Evolutionary conservation across 1,284 basidiomycete species (phyloP), one percentile per base, ranked within the genome.

Genomic region (Cutaneotrichosporon cyanovorans): DNA sequence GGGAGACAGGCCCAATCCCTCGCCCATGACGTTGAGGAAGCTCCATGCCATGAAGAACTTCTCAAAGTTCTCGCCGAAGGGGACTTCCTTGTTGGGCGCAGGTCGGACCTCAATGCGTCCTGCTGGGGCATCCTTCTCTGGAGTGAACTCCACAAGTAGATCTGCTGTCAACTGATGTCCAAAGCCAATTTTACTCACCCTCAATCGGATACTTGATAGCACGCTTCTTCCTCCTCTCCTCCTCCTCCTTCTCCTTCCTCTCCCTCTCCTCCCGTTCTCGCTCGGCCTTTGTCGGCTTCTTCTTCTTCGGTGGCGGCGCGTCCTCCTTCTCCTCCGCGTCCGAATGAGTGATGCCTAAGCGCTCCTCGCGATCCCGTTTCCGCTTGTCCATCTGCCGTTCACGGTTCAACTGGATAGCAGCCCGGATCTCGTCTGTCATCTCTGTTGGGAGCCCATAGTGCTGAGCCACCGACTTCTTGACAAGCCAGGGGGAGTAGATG

Each of bases 401-500:
- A 71, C 87, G 85, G 55, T 87, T 80, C 46, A 73, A 79, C 62
- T 85, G 81, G 18, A 92, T 86, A 30, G 80, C 81, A 62, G 79
- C 80, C 35, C 82, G 78, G n/a, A 84, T 83, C 62, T 83, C 84
- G 54, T 88, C 87, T 0, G 87, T 81, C 81, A 92, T 91, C 45
- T 85, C 77, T 20, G 79, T 81, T 50, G 85, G 81, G 18, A 98
- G 82, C 7, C 83, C 84, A 68, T 89, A 95, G 44, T 82, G 80
- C 53, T 78, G 75, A 0, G 90, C 91, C 44, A 97, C 84, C 11
- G 77, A 73, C 5, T 81, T 79, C 66, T 96, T 95, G 31, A 97
- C 90, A 2, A 83, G 82, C 93, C 93, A 98, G 3, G 93, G 91
- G 0, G 88, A 87, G 28, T 87, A 90, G 32, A 93, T 84, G 16